phyloP scores from a whole-genome alignment of 176 grass and related monocot genomes.

The Avena eriantha region DNA sequence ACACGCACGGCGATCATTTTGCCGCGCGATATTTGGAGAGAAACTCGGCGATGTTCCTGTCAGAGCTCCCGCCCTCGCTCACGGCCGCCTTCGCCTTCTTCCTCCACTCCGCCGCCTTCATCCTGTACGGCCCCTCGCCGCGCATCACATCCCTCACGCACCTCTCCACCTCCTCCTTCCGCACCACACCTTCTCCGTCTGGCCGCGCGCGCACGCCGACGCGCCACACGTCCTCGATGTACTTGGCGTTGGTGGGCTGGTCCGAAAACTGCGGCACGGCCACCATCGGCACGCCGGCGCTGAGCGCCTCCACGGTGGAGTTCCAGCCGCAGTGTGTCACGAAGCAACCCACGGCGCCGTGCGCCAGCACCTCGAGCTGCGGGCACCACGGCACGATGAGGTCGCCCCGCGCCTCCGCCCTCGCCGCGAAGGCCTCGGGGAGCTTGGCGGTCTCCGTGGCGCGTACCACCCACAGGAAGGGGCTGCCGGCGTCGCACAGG shows the following conservation, averaged over 20 bases:
- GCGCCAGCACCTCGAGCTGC: not conserved
- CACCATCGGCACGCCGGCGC: not conserved
- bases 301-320: constrained; percentile 28
- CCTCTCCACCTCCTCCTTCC: not conserved
- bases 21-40: too few relatives aligned
- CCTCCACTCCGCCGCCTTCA: too few relatives aligned
- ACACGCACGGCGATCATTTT: too few relatives aligned
- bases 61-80: too few relatives aligned
- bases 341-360: constrained; percentile 33
- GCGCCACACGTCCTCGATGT: not conserved
- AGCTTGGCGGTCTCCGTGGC: constrained; percentile 44
- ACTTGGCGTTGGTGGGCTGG: not conserved
- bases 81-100: too few relatives aligned
- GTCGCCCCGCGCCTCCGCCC: not conserved
- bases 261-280: not conserved
- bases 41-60: too few relatives aligned
- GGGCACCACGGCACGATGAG: not conserved
- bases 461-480: constrained; percentile 75
- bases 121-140: too few relatives aligned
- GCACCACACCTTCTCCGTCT: not conserved
- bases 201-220: not conserved
- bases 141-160: constrained; percentile 39
- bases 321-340: constrained; percentile 75
- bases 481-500: constrained; percentile 35
- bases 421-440: not conserved